Percentiles rank a stretch among this genome's conserved stretches.
These are phyloP conservation scores for Penicillium cataractarum DNA, from an alignment of 495 filamentous ascomycete genomes.

Conservation along the genomic window DNA sequence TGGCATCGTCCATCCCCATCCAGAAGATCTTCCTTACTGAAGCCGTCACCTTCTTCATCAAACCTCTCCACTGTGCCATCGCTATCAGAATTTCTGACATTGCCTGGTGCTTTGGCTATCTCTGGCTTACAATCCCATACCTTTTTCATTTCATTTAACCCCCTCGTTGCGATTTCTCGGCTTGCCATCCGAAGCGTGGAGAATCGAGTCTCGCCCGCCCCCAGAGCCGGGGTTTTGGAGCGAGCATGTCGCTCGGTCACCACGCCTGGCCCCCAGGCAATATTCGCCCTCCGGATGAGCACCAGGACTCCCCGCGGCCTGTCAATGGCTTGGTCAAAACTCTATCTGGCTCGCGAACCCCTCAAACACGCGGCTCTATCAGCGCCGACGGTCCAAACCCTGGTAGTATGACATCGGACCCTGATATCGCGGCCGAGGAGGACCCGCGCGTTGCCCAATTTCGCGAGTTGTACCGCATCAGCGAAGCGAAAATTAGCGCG, in stretches of 20 bases:
- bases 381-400: slow-evolving; percentile 51
- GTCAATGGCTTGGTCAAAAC: slow-evolving; percentile 53
- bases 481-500: slow-evolving; percentile 61
- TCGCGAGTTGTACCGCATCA: slow-evolving; percentile 59
- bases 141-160: slow-evolving; percentile 36
- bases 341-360: slow-evolving; percentile 51
- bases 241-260: slow-evolving; percentile 58
- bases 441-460: slow-evolving; percentile 66
- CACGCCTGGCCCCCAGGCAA: slow-evolving; percentile 54
- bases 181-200: slow-evolving; percentile 49
- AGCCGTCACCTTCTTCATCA: slow-evolving; percentile 46
- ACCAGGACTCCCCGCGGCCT: slow-evolving; percentile 46
- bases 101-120: slow-evolving; percentile 24
- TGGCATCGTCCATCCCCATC: slow-evolving; percentile 46
- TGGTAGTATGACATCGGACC: slow-evolving; percentile 52
- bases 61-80: slow-evolving; percentile 41
- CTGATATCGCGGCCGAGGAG: slow-evolving; percentile 60
- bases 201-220: slow-evolving; percentile 53
- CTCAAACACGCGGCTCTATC: slow-evolving; percentile 53
- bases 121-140: slow-evolving; percentile 35
- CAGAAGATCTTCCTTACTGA: slow-evolving; percentile 45
- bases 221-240: slow-evolving; percentile 53
- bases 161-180: slow-evolving; percentile 35
- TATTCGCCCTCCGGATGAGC: slow-evolving; percentile 51
- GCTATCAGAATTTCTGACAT: slow-evolving; percentile 37